These are phyloP conservation scores for Leccinum rimulosum DNA, from an alignment of 768 basidiomycete species.

Conservation along the genomic window DNA sequence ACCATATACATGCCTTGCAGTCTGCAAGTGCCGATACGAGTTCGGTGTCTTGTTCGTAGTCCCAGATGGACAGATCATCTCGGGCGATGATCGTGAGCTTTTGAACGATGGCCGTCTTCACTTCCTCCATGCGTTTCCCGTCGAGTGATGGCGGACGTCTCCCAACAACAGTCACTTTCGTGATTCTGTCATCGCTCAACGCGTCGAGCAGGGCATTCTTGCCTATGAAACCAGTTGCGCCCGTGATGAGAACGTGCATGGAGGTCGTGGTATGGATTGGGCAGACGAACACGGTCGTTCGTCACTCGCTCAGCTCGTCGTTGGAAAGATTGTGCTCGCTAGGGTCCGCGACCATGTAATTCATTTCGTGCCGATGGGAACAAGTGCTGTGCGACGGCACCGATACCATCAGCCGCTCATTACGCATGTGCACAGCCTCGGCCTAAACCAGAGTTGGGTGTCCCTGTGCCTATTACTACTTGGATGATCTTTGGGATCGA, in stretches of 20 bases:
- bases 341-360: background rate
- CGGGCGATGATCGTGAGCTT: constrained; percentile 25
- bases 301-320: background rate
- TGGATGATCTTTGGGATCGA: background rate
- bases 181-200: constrained; percentile 19
- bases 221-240: constrained; percentile 27
- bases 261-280: background rate
- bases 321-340: background rate
- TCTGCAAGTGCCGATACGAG: constrained; percentile 22
- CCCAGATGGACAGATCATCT: constrained; percentile 25
- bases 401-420: background rate
- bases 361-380: background rate
- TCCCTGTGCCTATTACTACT: background rate
- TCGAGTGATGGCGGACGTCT: constrained; percentile 23
- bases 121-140: constrained; percentile 13
- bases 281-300: background rate
- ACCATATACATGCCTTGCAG: constrained; percentile 28
- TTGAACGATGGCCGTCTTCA: constrained; percentile 15
- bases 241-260: constrained; percentile 29
- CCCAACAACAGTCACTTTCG: constrained; percentile 26
- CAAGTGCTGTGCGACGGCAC: background rate
- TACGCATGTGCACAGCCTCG: background rate
- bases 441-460: background rate
- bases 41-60: constrained; percentile 24
- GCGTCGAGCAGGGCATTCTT: constrained; percentile 18